Evolutionary conservation across 768 basidiomycete genomes (phyloP).

Genomic region (button mushroom (Agaricus bisporus)): DNA sequence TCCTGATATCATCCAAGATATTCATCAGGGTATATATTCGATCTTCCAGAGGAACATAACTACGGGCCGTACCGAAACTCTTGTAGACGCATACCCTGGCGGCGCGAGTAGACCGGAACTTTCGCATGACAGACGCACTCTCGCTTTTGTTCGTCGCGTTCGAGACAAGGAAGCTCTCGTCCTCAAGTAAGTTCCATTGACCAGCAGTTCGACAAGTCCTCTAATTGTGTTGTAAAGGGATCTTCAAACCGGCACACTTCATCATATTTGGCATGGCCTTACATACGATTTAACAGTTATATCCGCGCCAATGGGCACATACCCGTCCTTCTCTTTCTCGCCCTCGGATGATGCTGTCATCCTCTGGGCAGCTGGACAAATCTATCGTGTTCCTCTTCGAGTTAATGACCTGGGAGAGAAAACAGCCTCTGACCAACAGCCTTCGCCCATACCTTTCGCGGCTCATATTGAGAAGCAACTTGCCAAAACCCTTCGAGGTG

Average conservation of each 20-base stretch:
- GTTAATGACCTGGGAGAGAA: conserved; percentile 50
- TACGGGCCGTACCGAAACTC: conserved; percentile 38
- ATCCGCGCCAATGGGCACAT: conserved; percentile 76
- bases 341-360: conserved; percentile 53
- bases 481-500: conserved; percentile 52
- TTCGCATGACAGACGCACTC: conserved; percentile 59
- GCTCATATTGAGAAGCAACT: conserved; percentile 61
- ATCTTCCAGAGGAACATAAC: conserved; percentile 67
- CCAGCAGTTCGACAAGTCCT: background rate
- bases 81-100: conserved; percentile 56
- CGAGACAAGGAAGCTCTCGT: conserved; percentile 70
- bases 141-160: conserved; percentile 71
- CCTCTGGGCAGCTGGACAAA: conserved; percentile 72
- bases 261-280: conserved; percentile 62
- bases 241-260: conserved; percentile 56
- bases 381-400: conserved; percentile 53
- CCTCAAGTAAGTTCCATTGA: conserved; percentile 44
- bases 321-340: conserved; percentile 69
- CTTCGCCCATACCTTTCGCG: conserved; percentile 48
- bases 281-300: conserved; percentile 59
- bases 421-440: conserved; percentile 29
- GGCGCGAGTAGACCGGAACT: conserved; percentile 72
- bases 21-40: conserved; percentile 65
- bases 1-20: conserved; percentile 34
- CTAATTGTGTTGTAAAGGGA: conserved; percentile 39